phyloP scores from a whole-genome alignment of 345 rosid genomes.

The Raphanus raphanistrum region DNA sequence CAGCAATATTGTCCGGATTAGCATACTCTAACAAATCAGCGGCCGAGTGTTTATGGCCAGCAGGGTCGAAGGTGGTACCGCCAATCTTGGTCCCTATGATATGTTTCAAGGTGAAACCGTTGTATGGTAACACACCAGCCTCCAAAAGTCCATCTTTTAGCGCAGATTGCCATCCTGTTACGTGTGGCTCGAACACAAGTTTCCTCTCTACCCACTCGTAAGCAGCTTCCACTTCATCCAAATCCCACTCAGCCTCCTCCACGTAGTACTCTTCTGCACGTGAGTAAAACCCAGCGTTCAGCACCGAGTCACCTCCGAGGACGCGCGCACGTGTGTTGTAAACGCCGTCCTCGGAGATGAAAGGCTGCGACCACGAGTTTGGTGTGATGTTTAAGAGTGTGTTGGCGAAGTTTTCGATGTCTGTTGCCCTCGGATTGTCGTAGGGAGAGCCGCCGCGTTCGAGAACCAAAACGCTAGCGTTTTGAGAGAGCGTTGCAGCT shows the following conservation, averaged over 20 bases:
- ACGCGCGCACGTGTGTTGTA: slow-evolving; percentile 65
- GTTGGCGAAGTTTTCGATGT: slow-evolving; percentile 40
- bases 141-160: slow-evolving; percentile 65
- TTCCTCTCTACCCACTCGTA: slow-evolving; percentile 75
- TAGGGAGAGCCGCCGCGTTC: slow-evolving; percentile 81
- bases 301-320: slow-evolving; percentile 70
- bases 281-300: slow-evolving; percentile 75
- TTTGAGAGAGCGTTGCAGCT: slow-evolving; percentile 66
- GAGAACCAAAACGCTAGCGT: slow-evolving; percentile 56
- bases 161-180: slow-evolving; percentile 66
- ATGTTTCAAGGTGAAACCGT: slow-evolving; percentile 64
- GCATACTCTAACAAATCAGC: slow-evolving; percentile 73
- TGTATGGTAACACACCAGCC: slow-evolving; percentile 61
- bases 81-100: slow-evolving; percentile 65
- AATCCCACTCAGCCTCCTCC: slow-evolving; percentile 47
- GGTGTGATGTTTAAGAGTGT: slow-evolving; percentile 48
- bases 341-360: slow-evolving; percentile 74
- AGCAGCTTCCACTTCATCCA: slow-evolving; percentile 47
- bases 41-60: slow-evolving; percentile 70
- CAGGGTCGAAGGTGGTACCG: slow-evolving; percentile 61
- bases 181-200: slow-evolving; percentile 49
- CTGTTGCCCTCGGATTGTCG: slow-evolving; percentile 39
- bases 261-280: slow-evolving; percentile 48
- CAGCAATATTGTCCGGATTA: slow-evolving; percentile 40
- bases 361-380: slow-evolving; percentile 53